Base-by-base conservation (phyloP, 371 early-diverging fungal genomes). In the Rhizomucor miehei region DNA sequence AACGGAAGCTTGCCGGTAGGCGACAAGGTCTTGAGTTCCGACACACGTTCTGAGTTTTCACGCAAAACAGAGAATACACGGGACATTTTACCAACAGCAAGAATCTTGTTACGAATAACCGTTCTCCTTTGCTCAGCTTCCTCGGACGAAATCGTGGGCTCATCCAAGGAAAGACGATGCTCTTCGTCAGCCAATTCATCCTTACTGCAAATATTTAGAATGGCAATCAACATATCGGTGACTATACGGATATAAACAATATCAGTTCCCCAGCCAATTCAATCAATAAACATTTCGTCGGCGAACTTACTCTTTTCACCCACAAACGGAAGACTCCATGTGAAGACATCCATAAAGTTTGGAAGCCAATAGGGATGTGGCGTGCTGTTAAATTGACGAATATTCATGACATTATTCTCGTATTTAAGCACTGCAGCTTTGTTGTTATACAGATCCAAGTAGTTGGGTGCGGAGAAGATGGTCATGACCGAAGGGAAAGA, bases 311-410 rank as follows among this genome's bases (percentile, higher is more conserved):
- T 92, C 69, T 99, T 98, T 77, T 98, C 98, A 29, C 96, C 94
- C 21, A 99, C 93, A 79, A 99, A 99, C 0, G 99, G 98, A 57
- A 98, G 70, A 35, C 92, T 93, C 98, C 99, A 98, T n/a, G 92
- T 92, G 57, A 99, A 96, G 3, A 94, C 97, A 69, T 99, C 95
- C 92, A 95, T 93, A 63, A 95, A 97, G 65, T 95, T 96, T 9
- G 96, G 97, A 37, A 98, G 66, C 90, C 93, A 93, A 72, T 94
- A 99, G 21, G 99, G 98, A 68, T 99, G 98, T n/a, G 95, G 92
- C 19, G 85, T 82, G 38, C 80, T 76, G 63, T 72, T 81, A 68
- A 91, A 94, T 63, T 94, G 92, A 21, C 95, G 86, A 63, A 98
- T 97, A 71, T 96, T 94, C 88, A 96, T 92, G 23, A 94, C 92